A percentile compares a stretch with the other conserved stretches of the same genome.
phyloP scores from a whole-genome alignment of 148 eudicot genomes.

The Cornus florida region DNA sequence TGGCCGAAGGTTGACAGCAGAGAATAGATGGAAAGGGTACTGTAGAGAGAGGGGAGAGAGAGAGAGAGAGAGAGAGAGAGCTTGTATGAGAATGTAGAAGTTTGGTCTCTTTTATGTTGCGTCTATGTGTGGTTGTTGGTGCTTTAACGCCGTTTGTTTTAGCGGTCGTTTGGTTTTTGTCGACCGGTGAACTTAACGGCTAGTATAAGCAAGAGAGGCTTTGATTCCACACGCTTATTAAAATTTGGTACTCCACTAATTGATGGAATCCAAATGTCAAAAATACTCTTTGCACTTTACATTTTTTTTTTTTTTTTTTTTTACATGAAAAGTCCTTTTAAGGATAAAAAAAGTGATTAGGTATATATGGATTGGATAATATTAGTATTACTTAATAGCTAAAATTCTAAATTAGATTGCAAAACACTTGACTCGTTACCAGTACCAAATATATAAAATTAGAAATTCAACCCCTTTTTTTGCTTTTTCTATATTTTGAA shows the following conservation, averaged over 20 bases:
- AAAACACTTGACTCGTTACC: too few relatives aligned
- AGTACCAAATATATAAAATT: too few relatives aligned
- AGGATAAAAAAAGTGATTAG: too few relatives aligned
- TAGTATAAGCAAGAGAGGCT: constrained; percentile 6
- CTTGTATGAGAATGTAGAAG: not conserved
- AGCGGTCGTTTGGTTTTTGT: not conserved
- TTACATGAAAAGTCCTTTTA: too few relatives aligned
- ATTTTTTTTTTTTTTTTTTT: too few relatives aligned
- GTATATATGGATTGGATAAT: too few relatives aligned
- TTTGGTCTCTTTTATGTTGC: constrained; percentile 1
- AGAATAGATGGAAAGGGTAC: not conserved
- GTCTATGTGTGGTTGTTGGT: not conserved
- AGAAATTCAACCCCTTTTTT: too few relatives aligned
- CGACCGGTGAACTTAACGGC: constrained; percentile 5
- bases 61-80: not conserved
- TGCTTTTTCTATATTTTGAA: too few relatives aligned
- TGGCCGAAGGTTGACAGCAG: too few relatives aligned
- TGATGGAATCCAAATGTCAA: not conserved
- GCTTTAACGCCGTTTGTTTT: constrained; percentile 7
- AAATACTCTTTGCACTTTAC: not conserved
- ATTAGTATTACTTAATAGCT: too few relatives aligned
- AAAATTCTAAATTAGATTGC: too few relatives aligned
- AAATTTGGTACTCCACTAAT: not conserved
- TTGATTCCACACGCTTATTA: not conserved
- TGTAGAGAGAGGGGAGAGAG: not conserved